Percentiles rank a stretch among this genome's conserved stretches.
These are phyloP conservation scores for Nepenthes alata DNA, from an alignment of 179 eudicot species.

Conservation along the genomic window DNA sequence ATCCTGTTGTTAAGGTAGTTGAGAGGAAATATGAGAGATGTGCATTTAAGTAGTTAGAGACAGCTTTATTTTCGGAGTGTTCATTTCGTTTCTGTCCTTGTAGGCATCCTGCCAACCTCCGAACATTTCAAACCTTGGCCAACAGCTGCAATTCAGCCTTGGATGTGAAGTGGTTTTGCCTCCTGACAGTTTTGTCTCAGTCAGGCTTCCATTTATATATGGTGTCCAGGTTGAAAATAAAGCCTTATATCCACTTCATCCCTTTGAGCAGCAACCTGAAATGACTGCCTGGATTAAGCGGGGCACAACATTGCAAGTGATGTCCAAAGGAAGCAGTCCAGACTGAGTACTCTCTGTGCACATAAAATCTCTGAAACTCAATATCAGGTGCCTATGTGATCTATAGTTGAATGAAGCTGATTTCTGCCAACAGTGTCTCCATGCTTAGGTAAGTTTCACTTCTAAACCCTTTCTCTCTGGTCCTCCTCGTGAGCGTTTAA, in stretches of 20 bases:
- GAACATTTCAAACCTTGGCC: constrained; percentile 35
- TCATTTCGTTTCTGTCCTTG: constrained; percentile 12
- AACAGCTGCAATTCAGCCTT: constrained; percentile 57
- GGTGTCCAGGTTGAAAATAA: constrained; percentile 56
- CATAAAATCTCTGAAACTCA: constrained; percentile 2
- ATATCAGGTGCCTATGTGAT: neutral
- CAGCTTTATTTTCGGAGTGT: neutral
- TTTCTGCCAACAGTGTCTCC: constrained; percentile 3
- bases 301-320: constrained; percentile 58
- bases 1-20: no score
- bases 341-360: constrained; percentile 15
- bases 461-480: neutral
- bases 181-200: constrained; percentile 82
- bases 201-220: constrained; percentile 85
- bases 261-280: constrained; percentile 71
- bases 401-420: neutral
- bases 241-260: constrained; percentile 47
- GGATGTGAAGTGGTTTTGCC: constrained; percentile 79
- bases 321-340: constrained; percentile 35
- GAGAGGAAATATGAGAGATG: no score
- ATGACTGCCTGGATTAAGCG: constrained; percentile 65
- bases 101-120: constrained; percentile 54
- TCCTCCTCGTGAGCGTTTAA: neutral
- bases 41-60: no score
- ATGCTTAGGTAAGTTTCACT: constrained; percentile 9